Percentiles rank a stretch among this genome's conserved stretches.
phyloP scores from a whole-genome alignment of 208 protist genomes.

The Trypanosoma melophagium region DNA sequence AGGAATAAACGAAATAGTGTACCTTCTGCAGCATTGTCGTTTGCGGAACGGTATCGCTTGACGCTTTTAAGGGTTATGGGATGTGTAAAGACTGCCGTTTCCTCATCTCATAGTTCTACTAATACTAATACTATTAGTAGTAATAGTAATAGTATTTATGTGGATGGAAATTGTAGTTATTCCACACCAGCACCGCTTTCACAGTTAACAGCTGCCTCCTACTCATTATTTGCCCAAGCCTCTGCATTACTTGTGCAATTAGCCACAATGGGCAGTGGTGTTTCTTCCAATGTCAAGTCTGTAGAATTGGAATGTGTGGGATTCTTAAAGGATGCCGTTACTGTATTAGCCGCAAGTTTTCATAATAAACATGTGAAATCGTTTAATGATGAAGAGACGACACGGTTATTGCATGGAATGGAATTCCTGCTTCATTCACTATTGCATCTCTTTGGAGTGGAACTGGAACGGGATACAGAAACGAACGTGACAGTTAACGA shows the following conservation, averaged over 20 bases:
- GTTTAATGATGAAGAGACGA: constrained; percentile 33
- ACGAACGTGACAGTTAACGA: neutral
- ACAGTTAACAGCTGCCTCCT: constrained; percentile 22
- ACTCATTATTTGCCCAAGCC: constrained; percentile 66
- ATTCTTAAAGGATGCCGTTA: constrained; percentile 51
- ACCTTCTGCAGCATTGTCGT: neutral
- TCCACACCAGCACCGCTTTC: neutral
- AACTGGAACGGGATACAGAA: constrained; percentile 12
- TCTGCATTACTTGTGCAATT: constrained; percentile 59
- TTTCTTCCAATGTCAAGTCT: neutral
- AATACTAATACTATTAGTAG: neutral
- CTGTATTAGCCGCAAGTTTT: constrained; percentile 51
- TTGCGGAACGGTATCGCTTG: constrained; percentile 7
- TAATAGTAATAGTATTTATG: neutral
- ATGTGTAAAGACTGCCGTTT: neutral
- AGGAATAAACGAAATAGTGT: neutral
- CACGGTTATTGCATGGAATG: constrained; percentile 61
- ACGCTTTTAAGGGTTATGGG: constrained; percentile 7
- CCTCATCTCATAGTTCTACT: neutral
- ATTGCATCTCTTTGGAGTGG: constrained; percentile 47
- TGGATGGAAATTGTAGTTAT: neutral
- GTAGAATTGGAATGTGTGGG: constrained; percentile 34
- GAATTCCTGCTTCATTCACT: constrained; percentile 58
- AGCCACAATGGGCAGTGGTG: constrained; percentile 10
- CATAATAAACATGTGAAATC: constrained; percentile 14